A percentile compares a stretch with the other conserved stretches of the same genome.
Evolutionary conservation across 2,329 filamentous ascomycete species (phyloP).

Genomic region (Ophiostoma himal-ulmi): DNA sequence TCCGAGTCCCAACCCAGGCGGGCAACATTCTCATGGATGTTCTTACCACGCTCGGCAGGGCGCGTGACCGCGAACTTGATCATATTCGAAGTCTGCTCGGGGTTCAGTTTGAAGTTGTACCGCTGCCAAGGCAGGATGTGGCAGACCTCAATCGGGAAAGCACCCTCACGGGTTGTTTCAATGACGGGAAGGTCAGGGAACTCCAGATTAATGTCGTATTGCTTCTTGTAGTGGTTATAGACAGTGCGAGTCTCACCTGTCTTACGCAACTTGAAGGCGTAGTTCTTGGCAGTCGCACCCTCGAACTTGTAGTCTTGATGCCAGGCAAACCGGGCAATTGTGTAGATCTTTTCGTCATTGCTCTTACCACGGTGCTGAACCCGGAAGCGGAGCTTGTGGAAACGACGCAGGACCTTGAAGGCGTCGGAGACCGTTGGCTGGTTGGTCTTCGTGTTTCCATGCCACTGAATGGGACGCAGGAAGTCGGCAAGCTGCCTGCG

Average conservation of each 20-base stretch:
- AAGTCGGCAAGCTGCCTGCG: conserved; percentile 29
- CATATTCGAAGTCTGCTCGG: conserved; percentile 69
- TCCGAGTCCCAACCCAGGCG: conserved; percentile 65
- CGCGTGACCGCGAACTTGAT: conserved; percentile 87
- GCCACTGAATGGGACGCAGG: conserved; percentile 35
- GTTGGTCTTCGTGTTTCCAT: conserved; percentile 25
- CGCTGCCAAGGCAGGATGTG: conserved; percentile 49
- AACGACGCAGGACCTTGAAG: conserved; percentile 50
- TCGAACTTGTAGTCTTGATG: conserved; percentile 38
- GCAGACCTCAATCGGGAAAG: conserved; percentile 59
- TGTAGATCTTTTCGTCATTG: conserved; percentile 45
- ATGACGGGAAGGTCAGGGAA: conserved; percentile 51
- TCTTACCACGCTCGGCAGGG: conserved; percentile 59
- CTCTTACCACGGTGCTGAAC: conserved; percentile 49
- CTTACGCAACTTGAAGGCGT: conserved; percentile 52
- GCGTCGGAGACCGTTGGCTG: conserved; percentile 40
- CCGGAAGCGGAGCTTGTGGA: conserved; percentile 52
- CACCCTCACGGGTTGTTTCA: conserved; percentile 46
- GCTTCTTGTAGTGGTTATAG: conserved; percentile 50
- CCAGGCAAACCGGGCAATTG: conserved; percentile 48
- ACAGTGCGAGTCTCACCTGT: conserved; percentile 43
- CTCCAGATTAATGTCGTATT: conserved; percentile 48
- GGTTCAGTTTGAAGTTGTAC: conserved; percentile 57
- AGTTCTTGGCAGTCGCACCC: conserved; percentile 46
- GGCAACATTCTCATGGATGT: conserved; percentile 62